These are phyloP conservation scores for Voacanga thouarsii DNA, from an alignment of 257 asterid genomes.

Conservation along the genomic window DNA sequence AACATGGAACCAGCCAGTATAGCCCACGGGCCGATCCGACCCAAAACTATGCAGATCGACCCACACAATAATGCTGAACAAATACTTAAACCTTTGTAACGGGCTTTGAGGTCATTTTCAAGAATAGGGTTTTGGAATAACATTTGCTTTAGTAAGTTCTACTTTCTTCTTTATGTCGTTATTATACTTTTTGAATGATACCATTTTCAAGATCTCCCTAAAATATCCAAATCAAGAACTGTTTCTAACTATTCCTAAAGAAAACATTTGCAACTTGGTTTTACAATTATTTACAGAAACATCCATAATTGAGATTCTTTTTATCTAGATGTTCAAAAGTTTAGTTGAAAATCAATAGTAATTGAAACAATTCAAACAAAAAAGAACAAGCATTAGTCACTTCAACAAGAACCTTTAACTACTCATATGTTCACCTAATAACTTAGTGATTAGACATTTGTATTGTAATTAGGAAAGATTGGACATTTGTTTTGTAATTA, in stretches of 20 bases:
- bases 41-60: too few relatives aligned
- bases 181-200: neutral
- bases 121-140: neutral
- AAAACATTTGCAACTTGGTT: neutral
- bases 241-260: neutral
- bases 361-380: neutral
- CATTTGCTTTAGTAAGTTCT: neutral
- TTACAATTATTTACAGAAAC: neutral
- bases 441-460: too few relatives aligned
- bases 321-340: neutral
- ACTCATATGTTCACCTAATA: too few relatives aligned
- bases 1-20: too few relatives aligned
- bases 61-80: too few relatives aligned
- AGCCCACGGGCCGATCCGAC: too few relatives aligned
- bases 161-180: conserved; percentile 1
- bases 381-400: neutral
- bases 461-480: too few relatives aligned
- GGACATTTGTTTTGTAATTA: too few relatives aligned
- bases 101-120: neutral
- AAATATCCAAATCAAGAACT: neutral
- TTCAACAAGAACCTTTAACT: neutral
- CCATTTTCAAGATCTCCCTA: neutral
- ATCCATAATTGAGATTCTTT: neutral
- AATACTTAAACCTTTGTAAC: too few relatives aligned
- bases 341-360: neutral